Conservation (phyloP, 352 stramenopile species). For the Phytophthora sojae region DNA sequence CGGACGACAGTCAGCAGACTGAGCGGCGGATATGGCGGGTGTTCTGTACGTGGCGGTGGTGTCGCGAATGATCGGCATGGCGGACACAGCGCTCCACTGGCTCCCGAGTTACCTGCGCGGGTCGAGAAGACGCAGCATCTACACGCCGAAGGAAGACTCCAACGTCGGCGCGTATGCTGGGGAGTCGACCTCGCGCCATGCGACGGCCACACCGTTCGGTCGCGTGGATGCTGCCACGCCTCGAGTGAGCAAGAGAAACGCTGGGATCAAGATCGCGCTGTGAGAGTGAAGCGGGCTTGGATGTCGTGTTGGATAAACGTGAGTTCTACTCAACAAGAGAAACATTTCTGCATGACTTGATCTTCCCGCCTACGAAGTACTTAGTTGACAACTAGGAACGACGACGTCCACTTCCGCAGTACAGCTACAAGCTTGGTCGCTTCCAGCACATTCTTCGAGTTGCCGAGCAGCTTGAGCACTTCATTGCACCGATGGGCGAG, state of each 20-base stretch:
- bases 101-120: conserved; percentile 21
- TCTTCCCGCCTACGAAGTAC: background rate
- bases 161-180: conserved; percentile 2
- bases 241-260: background rate
- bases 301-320: background rate
- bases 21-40: conserved; percentile 16
- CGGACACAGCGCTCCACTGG: conserved; percentile 12
- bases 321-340: background rate
- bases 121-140: conserved; percentile 21
- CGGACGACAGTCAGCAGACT: background rate
- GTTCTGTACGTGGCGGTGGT: conserved; percentile 35
- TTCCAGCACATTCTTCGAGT: conserved; percentile 67
- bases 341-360: background rate
- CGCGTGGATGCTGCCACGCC: background rate
- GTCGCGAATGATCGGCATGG: conserved; percentile 20
- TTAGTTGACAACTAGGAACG: conserved; percentile 6
- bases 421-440: conserved; percentile 51
- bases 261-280: background rate
- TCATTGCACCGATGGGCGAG: conserved; percentile 47
- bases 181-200: conserved; percentile 15
- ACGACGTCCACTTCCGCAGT: conserved; percentile 51
- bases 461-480: conserved; percentile 55
- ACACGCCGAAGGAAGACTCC: conserved; percentile 29
- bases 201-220: conserved; percentile 2
- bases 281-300: background rate